Evolutionary conservation across 2,329 filamentous ascomycete species (phyloP), one percentile per base, ranked within the genome.

Genomic region (Arthroderma sp.): DNA sequence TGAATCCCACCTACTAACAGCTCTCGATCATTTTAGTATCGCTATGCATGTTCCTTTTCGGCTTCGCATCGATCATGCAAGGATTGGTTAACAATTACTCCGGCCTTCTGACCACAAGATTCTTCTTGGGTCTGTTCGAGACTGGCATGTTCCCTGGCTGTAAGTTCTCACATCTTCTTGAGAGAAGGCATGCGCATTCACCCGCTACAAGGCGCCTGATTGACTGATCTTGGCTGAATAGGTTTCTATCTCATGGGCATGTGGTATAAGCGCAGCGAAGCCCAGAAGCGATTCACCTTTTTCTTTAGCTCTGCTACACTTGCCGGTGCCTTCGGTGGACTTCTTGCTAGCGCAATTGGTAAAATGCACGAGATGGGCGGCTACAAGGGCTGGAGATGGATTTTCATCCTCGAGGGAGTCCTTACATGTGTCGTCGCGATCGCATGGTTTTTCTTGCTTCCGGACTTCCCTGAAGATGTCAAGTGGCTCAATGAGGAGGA

Each of bases 271-370:
- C 78, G 89, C 48, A 71, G 72, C 38, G 91, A 96, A 65, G 86
- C 88, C 2, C 89, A 96, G 65, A 86, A 86, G 57, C 80, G 91
- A 29, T 95, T 88, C 66, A 84, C 81, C 10, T 88, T 96, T 70
- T 96, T 96, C 72, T 96, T 96, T 70, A 80, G 77, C 56, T 85
- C 72, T 5, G 75, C 77, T 1, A 75, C 73, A 1, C 65, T 78
- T 1, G 75, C 77, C 1, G 76, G 77, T 38, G 76, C 77, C 1
- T 80, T 80, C 49, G 76, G 78, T 40, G 77, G 77, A 11, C 65
- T 81, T 6, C 63, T 81, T 10, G 77, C 77, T 2, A 72, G 71
- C 30, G 77, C 69, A 22, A 73, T 81, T 42, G 70, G 74, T 30
- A 72, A 77, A 56, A 77, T 81, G 71, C 54, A 68, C 1, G 72